Evolutionary conservation across 495 filamentous ascomycete species (phyloP).

Genomic region (Articulospora tetracladia): DNA sequence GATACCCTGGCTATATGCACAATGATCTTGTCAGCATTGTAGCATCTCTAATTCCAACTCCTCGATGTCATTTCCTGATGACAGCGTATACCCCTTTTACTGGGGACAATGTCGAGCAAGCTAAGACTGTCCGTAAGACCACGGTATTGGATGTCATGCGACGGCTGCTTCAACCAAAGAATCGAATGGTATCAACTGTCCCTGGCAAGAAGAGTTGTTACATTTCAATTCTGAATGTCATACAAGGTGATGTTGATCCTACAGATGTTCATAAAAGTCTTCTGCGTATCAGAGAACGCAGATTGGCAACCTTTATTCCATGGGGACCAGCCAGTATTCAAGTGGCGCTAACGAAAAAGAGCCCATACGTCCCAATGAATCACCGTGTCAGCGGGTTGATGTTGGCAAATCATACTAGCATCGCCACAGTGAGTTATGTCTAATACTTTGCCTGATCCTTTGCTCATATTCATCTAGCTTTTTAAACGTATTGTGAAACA

Average conservation of each 20-base stretch:
- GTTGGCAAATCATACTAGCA: conserved; percentile 97
- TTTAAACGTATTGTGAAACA: conserved; percentile 90
- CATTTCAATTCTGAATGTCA: conserved; percentile 97
- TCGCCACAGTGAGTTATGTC: conserved; percentile 64
- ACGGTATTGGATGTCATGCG: conserved; percentile 98
- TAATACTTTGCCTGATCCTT: conserved; percentile 8
- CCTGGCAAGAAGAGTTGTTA: conserved; percentile 97
- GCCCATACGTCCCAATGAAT: conserved; percentile 85
- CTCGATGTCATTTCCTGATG: conserved; percentile 96
- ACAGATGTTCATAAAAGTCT: conserved; percentile 98
- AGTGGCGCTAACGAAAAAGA: conserved; percentile 93
- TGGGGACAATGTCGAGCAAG: conserved; percentile 89
- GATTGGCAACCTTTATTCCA: conserved; percentile 93
- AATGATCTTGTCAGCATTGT: conserved; percentile 97
- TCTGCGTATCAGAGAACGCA: conserved; percentile 90
- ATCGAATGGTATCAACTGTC: conserved; percentile 96
- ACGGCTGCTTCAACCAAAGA: conserved; percentile 92
- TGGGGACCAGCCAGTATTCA: conserved; percentile 99
- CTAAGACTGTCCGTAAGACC: conserved; percentile 95
- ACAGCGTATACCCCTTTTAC: conserved; percentile 98
- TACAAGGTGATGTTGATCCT: conserved; percentile 95
- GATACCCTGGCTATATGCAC: conserved; percentile 99
- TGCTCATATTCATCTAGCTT: conserved; percentile 39
- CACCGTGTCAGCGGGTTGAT: conserved; percentile 95
- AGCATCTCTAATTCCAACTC: conserved; percentile 91